Base-by-base conservation (phyloP, 2,329 filamentous ascomycete species). In the Phaeosphaeria sp. region DNA sequence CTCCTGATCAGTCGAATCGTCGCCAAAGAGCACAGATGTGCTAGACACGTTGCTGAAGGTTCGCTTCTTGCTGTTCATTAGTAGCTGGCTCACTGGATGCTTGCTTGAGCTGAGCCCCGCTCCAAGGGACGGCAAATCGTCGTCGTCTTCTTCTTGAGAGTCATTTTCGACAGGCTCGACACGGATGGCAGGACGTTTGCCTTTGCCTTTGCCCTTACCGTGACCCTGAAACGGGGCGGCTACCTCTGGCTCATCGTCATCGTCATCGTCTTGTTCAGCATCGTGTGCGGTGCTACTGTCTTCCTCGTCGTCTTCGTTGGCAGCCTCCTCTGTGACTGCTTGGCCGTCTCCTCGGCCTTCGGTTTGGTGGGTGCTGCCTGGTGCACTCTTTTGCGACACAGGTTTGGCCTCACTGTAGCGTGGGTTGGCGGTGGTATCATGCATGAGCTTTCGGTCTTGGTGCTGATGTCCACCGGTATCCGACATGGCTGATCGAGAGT, bases 1-100 rank as follows among this genome's bases (percentile, higher is more conserved):
- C 36, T 64, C 60, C 39, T 72, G 65, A 20, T 76, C 71, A 27
- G 64, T 67, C 46, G 66, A 66, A 50, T 73, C 72, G 44, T 76
- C 74, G 50, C 73, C 73, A 55, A 76, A 76, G 46, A 78, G 61
- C 7, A 77, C 61, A 6, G 75, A 76, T 17, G 68, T 77, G 63
- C 72, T 76, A 48, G 75, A 78, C 11, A 77, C 64, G 50, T 74
- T 77, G 68, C 77, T 79, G 59, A 71, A 74, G 25, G 74, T 76
- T 46, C 77, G 76, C 57, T 78, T 78, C 62, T 77, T 78, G 62
- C 70, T 72, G 46, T 62, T 64, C 59, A 64, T 69, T 21, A 71
- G 63, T 44, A 71, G 54, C 20, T 72, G 67, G 43, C 67, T 71
- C 52, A 71, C 63, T 17, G 67, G 65, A 25, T 70, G 64, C 52